Base-by-base conservation (phyloP, 108 stramenopile species). In the Parietichytrium sp. region DNA sequence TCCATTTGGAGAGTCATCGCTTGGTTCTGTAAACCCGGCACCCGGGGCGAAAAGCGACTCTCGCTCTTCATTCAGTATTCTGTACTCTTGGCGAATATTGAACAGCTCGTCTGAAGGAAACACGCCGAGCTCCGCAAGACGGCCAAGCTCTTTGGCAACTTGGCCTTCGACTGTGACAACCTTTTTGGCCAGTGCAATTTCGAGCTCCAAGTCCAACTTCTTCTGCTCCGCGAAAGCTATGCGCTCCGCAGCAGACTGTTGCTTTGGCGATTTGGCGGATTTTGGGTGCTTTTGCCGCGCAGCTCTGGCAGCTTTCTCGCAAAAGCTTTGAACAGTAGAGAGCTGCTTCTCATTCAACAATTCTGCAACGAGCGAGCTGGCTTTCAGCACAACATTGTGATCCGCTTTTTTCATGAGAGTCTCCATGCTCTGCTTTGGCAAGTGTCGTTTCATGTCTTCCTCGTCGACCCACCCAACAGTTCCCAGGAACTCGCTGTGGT, bases 231-330 rank as follows among this genome's bases (percentile, higher is more conserved):
- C 45, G 38, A 42, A 13, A 13, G 38, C n/a, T 42, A 72, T 33
- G 6, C 36, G 20, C 10, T 7, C 20, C 8, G 6, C 61, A 0
- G 61, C 61, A 7, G 42, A 45, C n/a, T n/a, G n/a, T n/a, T n/a
- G n/a, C 16, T n/a, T 8, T 6, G 61, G 61, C 42, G 61, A 16
- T n/a, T 25, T 72, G 23, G 61, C 33, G 61, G 38, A 42, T n/a
- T 42, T 33, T 6, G 61, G 61, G 23, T 72, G 36, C 6, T 33
- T 10, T 12, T 33, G 36, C 38, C 45, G 36, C 2, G 61, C 61
- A 72, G 61, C 61, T 33, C 61, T 33, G 6, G 61, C 61, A n/a
- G n/a, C n/a, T n/a, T n/a, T n/a, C n/a, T n/a, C n/a, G 42, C 61
- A 72, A 38, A 72, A 72, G 10, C 61, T 42, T 25, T 45, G 36